Base-by-base conservation (phyloP, 768 basidiomycete species). In the Psilocybe sp. region DNA sequence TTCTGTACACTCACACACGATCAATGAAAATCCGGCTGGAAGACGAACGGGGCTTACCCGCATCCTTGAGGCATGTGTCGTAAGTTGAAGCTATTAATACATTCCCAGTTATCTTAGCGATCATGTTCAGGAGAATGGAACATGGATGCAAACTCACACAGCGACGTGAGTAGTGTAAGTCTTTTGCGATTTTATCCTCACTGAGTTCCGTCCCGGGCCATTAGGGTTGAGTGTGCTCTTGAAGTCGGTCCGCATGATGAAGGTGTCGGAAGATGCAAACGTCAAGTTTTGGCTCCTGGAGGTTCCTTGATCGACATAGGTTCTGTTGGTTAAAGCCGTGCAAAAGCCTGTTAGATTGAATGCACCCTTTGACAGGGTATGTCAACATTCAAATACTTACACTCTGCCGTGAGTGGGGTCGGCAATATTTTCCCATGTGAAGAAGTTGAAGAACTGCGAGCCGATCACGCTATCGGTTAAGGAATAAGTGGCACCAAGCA, bases 321-420 rank as follows among this genome's bases (percentile, higher is more conserved):
- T 73, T 12, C 74, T 75, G 46, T 28, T 28, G 23, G 23, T 28
- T 28, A 28, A 28, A 28, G 23, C 23, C 23, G 23, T 28, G 23
- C 23, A 28, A 28, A 28, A 28, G 23, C 23, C 23, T 13, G 28
- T 31, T 6, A 31, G 16, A 40, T 8, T 1, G 11, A 39, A n/a
- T 23, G 15, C n/a, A 15, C 23, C 4, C 23, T 7, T 28, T 28
- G 23, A 28, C 23, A 28, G 23, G 7, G 23, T 28, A 28, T 7
- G 23, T 28, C 23, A 46, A 46, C 4, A 51, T 31, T 5, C 23
- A 15, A n/a, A 40, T 23, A 59, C 79, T 57, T 63, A 85, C 83
- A 86, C 84, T 50, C 82, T 66, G 12, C 84, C 84, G 41, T 76
- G 62, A 2, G 83, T 84, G 1, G 84, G 82, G 57, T 85, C 84